Conservation (phyloP, 768 basidiomycete genomes). For the Auriscalpium vulgare region DNA sequence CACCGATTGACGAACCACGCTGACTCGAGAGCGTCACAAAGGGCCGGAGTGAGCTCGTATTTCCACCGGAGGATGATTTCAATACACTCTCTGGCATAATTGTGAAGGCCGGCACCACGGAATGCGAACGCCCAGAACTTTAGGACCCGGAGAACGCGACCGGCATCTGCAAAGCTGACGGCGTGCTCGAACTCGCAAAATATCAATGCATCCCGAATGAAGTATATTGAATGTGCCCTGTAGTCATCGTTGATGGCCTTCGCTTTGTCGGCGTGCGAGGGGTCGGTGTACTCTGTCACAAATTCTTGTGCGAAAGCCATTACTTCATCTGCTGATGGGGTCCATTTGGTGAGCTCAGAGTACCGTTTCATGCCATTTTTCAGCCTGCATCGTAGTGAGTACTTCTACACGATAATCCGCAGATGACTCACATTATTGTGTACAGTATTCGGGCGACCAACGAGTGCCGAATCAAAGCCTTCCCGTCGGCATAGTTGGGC, state of each 20-base stretch:
- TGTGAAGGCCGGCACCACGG: constrained; percentile 24
- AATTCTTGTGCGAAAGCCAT: background rate
- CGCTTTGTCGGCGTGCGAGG: background rate
- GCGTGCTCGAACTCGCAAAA: constrained; percentile 23
- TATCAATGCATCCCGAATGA: constrained; percentile 24
- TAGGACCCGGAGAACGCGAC: constrained; percentile 21
- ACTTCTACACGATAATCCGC: background rate
- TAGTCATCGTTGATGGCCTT: background rate
- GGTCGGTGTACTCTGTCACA: background rate
- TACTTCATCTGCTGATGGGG: background rate
- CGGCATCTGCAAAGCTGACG: constrained; percentile 25
- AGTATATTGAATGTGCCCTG: constrained; percentile 17
- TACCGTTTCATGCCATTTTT: background rate
- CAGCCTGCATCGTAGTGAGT: background rate
- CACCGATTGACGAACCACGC: background rate
- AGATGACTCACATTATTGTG: background rate
- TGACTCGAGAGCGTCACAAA: background rate
- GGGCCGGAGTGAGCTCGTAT: background rate
- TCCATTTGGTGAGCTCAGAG: background rate
- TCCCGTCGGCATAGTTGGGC: background rate
- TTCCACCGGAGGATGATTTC: background rate
- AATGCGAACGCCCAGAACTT: constrained; percentile 22
- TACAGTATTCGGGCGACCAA: background rate
- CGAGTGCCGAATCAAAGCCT: background rate
- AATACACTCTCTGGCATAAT: constrained; percentile 20